These are phyloP conservation scores for Ceratocystis cubensis DNA, from an alignment of 2,329 filamentous ascomycete species.

Conservation along the genomic window DNA sequence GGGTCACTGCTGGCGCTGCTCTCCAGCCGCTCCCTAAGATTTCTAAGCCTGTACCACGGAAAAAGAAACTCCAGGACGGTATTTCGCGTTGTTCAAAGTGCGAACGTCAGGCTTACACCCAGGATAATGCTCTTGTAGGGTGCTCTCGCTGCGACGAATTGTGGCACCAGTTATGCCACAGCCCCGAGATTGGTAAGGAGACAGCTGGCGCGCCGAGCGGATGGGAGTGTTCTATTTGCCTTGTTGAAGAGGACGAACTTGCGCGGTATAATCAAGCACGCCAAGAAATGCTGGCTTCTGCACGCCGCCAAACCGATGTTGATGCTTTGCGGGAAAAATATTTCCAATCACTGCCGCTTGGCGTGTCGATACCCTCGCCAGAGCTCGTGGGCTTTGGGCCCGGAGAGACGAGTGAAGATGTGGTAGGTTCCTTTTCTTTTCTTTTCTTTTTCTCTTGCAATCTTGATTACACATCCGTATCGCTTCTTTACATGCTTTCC, in stretches of 20 bases:
- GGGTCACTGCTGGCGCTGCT: background rate
- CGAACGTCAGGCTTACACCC: slow-evolving; percentile 22
- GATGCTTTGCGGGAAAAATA: slow-evolving; percentile 27
- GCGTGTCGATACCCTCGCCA: slow-evolving; percentile 28
- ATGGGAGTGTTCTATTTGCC: slow-evolving; percentile 23
- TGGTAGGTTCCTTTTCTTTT: slow-evolving; percentile 26
- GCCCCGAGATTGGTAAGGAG: slow-evolving; percentile 22
- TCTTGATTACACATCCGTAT: no score
- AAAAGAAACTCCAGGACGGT: slow-evolving; percentile 17
- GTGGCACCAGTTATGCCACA: slow-evolving; percentile 25
- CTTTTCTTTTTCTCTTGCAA: background rate
- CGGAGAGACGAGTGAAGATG: slow-evolving; percentile 28
- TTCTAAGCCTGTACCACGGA: slow-evolving; percentile 13
- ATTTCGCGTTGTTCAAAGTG: slow-evolving; percentile 23
- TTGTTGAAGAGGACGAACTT: slow-evolving; percentile 22
- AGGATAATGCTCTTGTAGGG: slow-evolving; percentile 23
- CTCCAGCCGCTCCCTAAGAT: slow-evolving; percentile 16
- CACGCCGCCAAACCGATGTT: slow-evolving; percentile 25
- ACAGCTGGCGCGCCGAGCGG: slow-evolving; percentile 10
- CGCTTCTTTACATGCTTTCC: background rate
- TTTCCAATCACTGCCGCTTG: slow-evolving; percentile 28
- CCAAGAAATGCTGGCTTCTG: slow-evolving; percentile 18
- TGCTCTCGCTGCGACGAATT: slow-evolving; percentile 24
- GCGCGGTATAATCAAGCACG: slow-evolving; percentile 22
- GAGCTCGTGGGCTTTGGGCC: slow-evolving; percentile 31